Evolutionary conservation across 2,329 filamentous ascomycete species (phyloP), one percentile per base, ranked within the genome.

Genomic region (Zymoseptoria pseudotritici): DNA sequence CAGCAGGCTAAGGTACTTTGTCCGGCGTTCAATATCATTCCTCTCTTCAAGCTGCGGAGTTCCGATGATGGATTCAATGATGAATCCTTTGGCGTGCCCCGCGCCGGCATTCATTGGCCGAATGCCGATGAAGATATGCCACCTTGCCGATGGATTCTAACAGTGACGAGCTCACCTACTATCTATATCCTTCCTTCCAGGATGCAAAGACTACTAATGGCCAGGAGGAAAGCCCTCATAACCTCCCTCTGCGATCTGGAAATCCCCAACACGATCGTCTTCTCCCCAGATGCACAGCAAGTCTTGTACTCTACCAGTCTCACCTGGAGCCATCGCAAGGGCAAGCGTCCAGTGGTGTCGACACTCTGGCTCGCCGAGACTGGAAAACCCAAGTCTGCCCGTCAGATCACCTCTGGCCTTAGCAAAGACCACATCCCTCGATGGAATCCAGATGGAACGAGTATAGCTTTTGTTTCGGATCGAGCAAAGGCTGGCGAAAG

Each of bases 391-490:
- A 24, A 62, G 17, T 72, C 69, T 9, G 61, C 70, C 21, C 63
- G 68, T 7, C 66, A 66, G 46, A 60, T 72, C 21, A 71, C 69
- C 2, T 60, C 63, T 6, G 71, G 69, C n/a, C 22, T 58, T 9
- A 65, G 58, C 63, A 67, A 70, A 42, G 70, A 72, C 55, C 57
- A 62, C 50, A 46, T 42, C 13, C 65, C 70, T 17, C 19, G 63
- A 52, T 74, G 70, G 69, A 58, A 63, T 31, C 66, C 71, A 2
- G 64, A 70, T 59, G 67, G 67, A 17, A 61, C 65, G 9, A 61
- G 61, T 49, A 69, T 75, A 21, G 69, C 70, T 13, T 75, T 74
- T 58, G 54, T 73, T n/a, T 74, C 72, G 2, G 71, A 75, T 55
- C 66, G 73, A 31, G 69, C 63, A 8, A 66, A 69, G n/a, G 46